These are phyloP conservation scores for Picochlorum sp. DNA, from an alignment of 139 green algal species.

Conservation along the genomic window DNA sequence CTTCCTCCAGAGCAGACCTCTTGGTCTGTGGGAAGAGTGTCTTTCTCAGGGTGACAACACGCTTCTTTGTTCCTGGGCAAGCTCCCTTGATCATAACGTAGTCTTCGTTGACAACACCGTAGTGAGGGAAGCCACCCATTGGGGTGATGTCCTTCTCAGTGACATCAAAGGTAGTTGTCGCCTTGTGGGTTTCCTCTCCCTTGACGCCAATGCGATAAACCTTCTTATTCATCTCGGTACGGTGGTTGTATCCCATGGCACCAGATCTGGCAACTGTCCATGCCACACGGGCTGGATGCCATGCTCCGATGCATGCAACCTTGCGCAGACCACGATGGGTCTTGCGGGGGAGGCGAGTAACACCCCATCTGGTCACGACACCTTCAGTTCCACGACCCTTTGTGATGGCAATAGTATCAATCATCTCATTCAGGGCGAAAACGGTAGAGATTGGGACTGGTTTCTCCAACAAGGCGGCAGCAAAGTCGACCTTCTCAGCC, in stretches of 20 bases:
- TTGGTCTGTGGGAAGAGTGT: constrained; percentile 85
- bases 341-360: constrained; percentile 97
- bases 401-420: constrained; percentile 97
- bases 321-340: constrained; percentile 98
- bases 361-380: constrained; percentile 96
- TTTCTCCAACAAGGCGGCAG: constrained; percentile 89
- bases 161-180: constrained; percentile 89
- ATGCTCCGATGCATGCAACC: constrained; percentile 96
- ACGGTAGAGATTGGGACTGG: constrained; percentile 73
- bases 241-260: constrained; percentile 96
- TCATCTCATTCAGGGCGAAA: constrained; percentile 93
- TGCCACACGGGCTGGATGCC: constrained; percentile 92
- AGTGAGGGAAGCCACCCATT: constrained; percentile 99
- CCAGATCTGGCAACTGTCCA: constrained; percentile 93
- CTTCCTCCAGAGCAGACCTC: constrained; percentile 78
- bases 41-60: constrained; percentile 89
- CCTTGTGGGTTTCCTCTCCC: constrained; percentile 71
- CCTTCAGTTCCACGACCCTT: constrained; percentile 90
- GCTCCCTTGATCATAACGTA: constrained; percentile 96
- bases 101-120: constrained; percentile 93
- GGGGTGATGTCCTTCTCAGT: constrained; percentile 98
- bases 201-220: constrained; percentile 98
- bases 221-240: constrained; percentile 99
- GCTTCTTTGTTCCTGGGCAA: constrained; percentile 87
- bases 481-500: constrained; percentile 96